Conservation (phyloP, 2,329 filamentous ascomycete genomes). For the Neofusicoccum parvum region DNA sequence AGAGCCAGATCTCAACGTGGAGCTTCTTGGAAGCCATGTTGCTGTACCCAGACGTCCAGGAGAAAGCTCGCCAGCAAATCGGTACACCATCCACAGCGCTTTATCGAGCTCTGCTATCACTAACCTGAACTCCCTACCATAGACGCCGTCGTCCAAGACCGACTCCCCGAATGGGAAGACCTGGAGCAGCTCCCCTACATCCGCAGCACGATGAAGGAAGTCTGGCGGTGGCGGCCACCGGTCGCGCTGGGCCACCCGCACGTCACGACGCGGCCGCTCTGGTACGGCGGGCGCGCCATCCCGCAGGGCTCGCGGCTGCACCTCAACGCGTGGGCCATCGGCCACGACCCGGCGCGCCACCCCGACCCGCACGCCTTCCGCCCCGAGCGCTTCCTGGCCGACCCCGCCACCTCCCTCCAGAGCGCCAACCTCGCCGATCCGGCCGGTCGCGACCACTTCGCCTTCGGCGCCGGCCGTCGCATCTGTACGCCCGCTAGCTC, state of each 20-base stretch:
- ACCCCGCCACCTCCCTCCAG: conserved; percentile 25
- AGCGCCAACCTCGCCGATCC: conserved; percentile 24
- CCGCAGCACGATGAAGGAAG: conserved; percentile 58
- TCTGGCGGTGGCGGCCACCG: conserved; percentile 59
- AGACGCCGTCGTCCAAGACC: background rate
- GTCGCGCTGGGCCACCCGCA: conserved; percentile 56
- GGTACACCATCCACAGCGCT: conserved; percentile 32
- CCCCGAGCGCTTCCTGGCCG: conserved; percentile 42
- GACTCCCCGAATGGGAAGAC: background rate
- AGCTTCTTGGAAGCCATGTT: conserved; percentile 53
- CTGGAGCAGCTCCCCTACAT: conserved; percentile 55
- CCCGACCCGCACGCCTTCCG: conserved; percentile 47
- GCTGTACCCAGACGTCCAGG: conserved; percentile 50
- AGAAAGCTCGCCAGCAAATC: conserved; percentile 51
- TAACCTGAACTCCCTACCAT: conserved; percentile 22
- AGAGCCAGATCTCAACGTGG: conserved; percentile 2
- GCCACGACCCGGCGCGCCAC: conserved; percentile 49
- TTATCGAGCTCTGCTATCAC: too few relatives aligned
- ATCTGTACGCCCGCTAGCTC: conserved; percentile 17
- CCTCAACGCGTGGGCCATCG: conserved; percentile 54
- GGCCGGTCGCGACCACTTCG: conserved; percentile 27
- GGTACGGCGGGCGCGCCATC: conserved; percentile 50
- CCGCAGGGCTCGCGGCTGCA: conserved; percentile 50
- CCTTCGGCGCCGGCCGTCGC: conserved; percentile 25
- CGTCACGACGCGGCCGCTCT: conserved; percentile 44